phyloP scores from a whole-genome alignment of 306 rosid genomes.

The Acacia melanoxylon region DNA sequence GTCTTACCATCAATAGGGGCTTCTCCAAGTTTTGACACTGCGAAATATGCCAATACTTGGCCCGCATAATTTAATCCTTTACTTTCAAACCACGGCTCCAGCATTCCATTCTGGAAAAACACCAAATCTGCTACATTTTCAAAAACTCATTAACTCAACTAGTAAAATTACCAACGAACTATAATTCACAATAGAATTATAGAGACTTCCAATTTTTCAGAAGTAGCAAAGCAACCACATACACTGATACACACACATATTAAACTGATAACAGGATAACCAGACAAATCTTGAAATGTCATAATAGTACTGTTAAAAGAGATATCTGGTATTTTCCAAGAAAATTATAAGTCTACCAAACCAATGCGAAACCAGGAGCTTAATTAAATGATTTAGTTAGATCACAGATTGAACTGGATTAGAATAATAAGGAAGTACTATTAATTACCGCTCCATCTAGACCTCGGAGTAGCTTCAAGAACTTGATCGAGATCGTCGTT shows the following conservation, averaged over 20 bases:
- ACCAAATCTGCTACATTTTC: constrained; percentile 87
- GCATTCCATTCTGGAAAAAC: constrained; percentile 98
- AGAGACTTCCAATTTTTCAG: not conserved
- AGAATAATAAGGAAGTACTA: not conserved
- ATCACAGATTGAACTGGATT: not conserved
- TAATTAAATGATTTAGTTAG: not conserved
- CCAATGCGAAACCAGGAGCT: not conserved
- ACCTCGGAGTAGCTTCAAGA: constrained; percentile 69
- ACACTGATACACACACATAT: not conserved
- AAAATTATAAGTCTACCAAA: not conserved
- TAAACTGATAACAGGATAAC: not conserved
- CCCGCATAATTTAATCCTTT: constrained; percentile 68
- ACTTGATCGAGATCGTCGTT: constrained; percentile 93
- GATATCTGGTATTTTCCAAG: not conserved
- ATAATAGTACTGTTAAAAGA: not conserved
- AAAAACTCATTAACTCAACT: constrained; percentile 6
- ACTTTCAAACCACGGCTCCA: constrained; percentile 89
- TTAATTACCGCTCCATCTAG: constrained; percentile 81
- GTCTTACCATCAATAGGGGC: constrained; percentile 83
- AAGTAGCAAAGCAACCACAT: not conserved
- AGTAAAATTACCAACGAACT: not conserved
- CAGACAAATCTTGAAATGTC: not conserved
- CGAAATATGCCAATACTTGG: constrained; percentile 93
- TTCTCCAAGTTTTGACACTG: constrained; percentile 89
- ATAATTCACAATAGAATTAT: not conserved